Evolutionary conservation across 257 asterid species (phyloP).

Genomic region (Nicotiana benthamiana): DNA sequence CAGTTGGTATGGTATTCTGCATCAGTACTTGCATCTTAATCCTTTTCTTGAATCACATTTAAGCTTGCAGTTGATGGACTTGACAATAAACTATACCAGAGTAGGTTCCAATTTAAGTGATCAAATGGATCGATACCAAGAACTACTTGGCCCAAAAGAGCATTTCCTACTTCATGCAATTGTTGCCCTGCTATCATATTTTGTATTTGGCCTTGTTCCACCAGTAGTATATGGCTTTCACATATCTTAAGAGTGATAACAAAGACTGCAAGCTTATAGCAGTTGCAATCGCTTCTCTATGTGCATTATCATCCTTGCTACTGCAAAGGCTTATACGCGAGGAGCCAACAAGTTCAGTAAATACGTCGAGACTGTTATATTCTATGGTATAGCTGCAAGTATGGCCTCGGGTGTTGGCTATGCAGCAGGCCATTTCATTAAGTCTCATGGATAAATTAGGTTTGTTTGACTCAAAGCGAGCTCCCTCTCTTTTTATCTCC

Average conservation of each 20-base stretch:
- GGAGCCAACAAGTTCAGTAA: slow-evolving; percentile 11
- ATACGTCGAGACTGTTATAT: slow-evolving; percentile 27
- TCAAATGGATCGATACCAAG: slow-evolving; percentile 18
- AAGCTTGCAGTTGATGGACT: slow-evolving; percentile 40
- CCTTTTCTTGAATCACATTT: not conserved
- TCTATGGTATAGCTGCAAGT: slow-evolving; percentile 28
- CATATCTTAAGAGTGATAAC: slow-evolving; percentile 36
- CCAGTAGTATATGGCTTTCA: slow-evolving; percentile 43
- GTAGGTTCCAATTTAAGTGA: not conserved
- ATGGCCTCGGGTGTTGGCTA: slow-evolving; percentile 43
- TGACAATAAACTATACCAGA: slow-evolving; percentile 15
- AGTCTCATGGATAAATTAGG: slow-evolving; percentile 25
- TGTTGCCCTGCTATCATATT: slow-evolving; percentile 38
- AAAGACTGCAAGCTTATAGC: slow-evolving; percentile 41
- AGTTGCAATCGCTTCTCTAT: slow-evolving; percentile 29
- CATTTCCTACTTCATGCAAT: slow-evolving; percentile 38
- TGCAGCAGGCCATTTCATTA: slow-evolving; percentile 27
- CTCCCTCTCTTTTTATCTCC: not conserved
- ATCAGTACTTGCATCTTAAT: not conserved
- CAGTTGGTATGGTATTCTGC: not conserved
- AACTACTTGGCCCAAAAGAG: slow-evolving; percentile 37
- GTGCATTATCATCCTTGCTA: slow-evolving; percentile 36
- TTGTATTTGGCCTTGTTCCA: slow-evolving; percentile 46
- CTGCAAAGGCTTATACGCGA: slow-evolving; percentile 28
- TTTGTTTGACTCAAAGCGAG: slow-evolving; percentile 28